Evolutionary conservation across 116 monocot species (phyloP).

Genomic region (Iris pallida): DNA sequence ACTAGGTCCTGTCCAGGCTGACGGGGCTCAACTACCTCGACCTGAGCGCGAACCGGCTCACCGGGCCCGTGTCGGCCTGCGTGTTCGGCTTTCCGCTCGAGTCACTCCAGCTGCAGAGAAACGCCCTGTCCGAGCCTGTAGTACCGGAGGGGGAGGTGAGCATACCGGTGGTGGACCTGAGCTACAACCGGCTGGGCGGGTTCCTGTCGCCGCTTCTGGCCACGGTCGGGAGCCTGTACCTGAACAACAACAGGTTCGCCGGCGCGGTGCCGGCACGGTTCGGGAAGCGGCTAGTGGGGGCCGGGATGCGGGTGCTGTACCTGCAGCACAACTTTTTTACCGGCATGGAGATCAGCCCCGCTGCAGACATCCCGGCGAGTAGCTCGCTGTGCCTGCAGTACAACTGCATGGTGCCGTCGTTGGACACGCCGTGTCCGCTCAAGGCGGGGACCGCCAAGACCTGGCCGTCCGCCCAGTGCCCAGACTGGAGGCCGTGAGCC

Average conservation of each 20-base stretch:
- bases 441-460: slow-evolving; percentile 53
- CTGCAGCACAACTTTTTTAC: slow-evolving; percentile 90
- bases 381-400: slow-evolving; percentile 68
- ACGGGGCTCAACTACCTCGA: slow-evolving; percentile 33
- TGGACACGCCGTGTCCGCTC: slow-evolving; percentile 54
- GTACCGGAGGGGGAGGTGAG: slow-evolving; percentile 17
- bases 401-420: slow-evolving; percentile 89
- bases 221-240: slow-evolving; percentile 37
- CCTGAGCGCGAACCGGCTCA: slow-evolving; percentile 33
- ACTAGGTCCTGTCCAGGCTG: slow-evolving; percentile 18
- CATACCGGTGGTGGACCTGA: slow-evolving; percentile 43
- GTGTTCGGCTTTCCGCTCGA: slow-evolving; percentile 33
- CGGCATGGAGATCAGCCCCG: slow-evolving; percentile 64
- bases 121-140: slow-evolving; percentile 28
- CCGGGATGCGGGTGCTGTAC: slow-evolving; percentile 54
- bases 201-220: slow-evolving; percentile 37
- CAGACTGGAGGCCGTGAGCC: slow-evolving; percentile 64
- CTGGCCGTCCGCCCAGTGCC: slow-evolving; percentile 59
- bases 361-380: slow-evolving; percentile 49
- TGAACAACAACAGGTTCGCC: slow-evolving; percentile 59
- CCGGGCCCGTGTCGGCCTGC: slow-evolving; percentile 23
- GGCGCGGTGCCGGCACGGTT: slow-evolving; percentile 49
- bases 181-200: slow-evolving; percentile 45
- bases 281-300: slow-evolving; percentile 41
- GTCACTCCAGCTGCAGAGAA: slow-evolving; percentile 38